Percentiles rank a stretch among this genome's conserved stretches.
phyloP scores from a whole-genome alignment of 495 filamentous ascomycete genomes.

The Lepidopterella palustris region DNA sequence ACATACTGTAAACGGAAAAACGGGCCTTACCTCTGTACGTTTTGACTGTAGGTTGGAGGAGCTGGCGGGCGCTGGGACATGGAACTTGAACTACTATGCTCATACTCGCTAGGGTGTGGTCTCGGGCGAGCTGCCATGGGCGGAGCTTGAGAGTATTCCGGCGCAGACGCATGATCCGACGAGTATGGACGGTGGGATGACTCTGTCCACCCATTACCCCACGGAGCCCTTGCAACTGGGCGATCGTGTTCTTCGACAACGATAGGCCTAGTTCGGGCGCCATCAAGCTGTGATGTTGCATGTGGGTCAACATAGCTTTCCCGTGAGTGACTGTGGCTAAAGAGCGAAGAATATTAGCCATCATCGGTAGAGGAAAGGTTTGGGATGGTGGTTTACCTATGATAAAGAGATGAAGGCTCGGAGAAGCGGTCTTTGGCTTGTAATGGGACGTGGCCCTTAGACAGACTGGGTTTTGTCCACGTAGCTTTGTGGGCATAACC shows the following conservation, averaged over 20 bases:
- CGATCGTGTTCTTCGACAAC: slow-evolving; percentile 41
- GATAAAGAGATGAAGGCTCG: slow-evolving; percentile 19
- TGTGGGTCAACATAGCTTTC: slow-evolving; percentile 18
- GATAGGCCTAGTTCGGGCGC: slow-evolving; percentile 40
- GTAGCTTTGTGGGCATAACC: slow-evolving; percentile 77
- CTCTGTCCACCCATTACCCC: slow-evolving; percentile 10
- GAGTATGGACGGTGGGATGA: slow-evolving; percentile 28
- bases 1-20: not conserved
- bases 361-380: not conserved
- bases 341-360: not conserved
- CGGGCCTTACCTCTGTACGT: not conserved
- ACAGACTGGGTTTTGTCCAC: slow-evolving; percentile 60
- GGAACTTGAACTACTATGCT: not conserved
- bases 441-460: slow-evolving; percentile 64
- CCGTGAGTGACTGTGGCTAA: slow-evolving; percentile 21
- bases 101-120: slow-evolving; percentile 9
- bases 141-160: slow-evolving; percentile 14
- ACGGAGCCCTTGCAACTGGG: slow-evolving; percentile 11
- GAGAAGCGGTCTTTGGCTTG: slow-evolving; percentile 74
- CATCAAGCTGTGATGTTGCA: slow-evolving; percentile 13
- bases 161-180: slow-evolving; percentile 19
- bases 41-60: not conserved
- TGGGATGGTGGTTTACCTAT: slow-evolving; percentile 8
- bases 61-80: not conserved
- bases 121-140: slow-evolving; percentile 3